Base-by-base conservation (phyloP, 306 rosid genomes). In the Vigna unguiculata region DNA sequence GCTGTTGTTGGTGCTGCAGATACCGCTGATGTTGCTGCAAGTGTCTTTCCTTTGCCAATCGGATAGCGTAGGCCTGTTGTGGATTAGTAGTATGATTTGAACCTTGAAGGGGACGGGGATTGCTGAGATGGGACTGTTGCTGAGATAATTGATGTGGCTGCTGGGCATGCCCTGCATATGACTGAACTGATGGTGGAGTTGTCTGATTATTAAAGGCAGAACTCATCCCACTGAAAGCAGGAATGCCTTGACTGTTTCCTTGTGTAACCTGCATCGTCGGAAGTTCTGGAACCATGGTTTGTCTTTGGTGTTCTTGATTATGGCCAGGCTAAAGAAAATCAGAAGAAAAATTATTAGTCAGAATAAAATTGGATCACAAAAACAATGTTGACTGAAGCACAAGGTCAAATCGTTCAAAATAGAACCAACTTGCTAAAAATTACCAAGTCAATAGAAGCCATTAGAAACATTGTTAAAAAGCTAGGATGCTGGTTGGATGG, bases 221-320 rank as follows among this genome's bases (percentile, higher is more conserved):
- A 83, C 82, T 89, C 84, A 89, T 78, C 83, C 93, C 96, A 91
- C 87, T 88, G 68, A 88, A 92, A 71, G 93, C 88, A 54, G 92
- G 77, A 80, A 85, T 69, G 47, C 94, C 89, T 87, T 89, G 95
- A 77, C 86, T 83, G 87, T 77, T 92, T 81, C 91, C 97, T 68
- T 89, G 95, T 6, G 87, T 76, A 59, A 52, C 96, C 86, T 88
- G 99, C 90, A 90, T 84, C 40, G 81, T 84, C 45, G 81, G 92
- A 77, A 81, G 91, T 84, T 96, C 98, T 1, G 97, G 93, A 82
- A 79, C 90, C 90, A 87, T 81, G 84, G 87, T 84, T 84, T 89
- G 96, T 90, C 94, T 89, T 83, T 90, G 98, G 82, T 93, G 96
- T 80, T 91, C 98, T 30, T 81, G 87, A 82, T 85, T 93, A 73